phyloP scores from a whole-genome alignment of 2,329 filamentous ascomycete genomes.

The Trichoderma polysporum region DNA sequence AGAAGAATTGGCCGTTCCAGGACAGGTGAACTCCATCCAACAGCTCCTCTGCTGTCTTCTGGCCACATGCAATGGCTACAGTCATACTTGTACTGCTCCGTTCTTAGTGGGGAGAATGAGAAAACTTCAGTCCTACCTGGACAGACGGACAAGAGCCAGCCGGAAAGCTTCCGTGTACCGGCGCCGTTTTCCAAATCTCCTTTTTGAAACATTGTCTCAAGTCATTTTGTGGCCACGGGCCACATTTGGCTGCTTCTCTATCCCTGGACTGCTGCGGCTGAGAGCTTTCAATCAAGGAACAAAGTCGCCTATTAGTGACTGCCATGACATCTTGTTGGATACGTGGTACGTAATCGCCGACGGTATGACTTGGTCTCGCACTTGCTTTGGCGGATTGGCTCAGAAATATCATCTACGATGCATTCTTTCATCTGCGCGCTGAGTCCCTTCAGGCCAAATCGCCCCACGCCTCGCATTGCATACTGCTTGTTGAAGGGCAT shows the following conservation, averaged over 20 bases:
- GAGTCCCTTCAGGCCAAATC: not conserved
- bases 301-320: not conserved
- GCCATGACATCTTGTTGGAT: not conserved
- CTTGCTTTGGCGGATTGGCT: not conserved
- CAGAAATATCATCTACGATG: not conserved
- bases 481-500: not conserved
- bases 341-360: not conserved
- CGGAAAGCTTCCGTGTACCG: slow-evolving; percentile 10
- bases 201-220: slow-evolving; percentile 1
- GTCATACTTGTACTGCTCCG: not conserved
- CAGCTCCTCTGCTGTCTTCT: not conserved
- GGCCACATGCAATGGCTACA: not conserved
- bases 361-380: not conserved
- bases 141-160: not conserved
- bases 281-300: not conserved
- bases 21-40: not conserved
- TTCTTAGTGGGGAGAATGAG: not conserved
- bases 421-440: not conserved
- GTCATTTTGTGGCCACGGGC: not conserved
- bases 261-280: not conserved
- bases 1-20: not conserved
- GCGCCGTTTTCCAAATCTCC: not conserved
- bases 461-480: not conserved
- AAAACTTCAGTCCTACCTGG: not conserved
- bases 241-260: not conserved